phyloP scores from a whole-genome alignment of 345 rosid genomes.

The Dipteronia sinensis region DNA sequence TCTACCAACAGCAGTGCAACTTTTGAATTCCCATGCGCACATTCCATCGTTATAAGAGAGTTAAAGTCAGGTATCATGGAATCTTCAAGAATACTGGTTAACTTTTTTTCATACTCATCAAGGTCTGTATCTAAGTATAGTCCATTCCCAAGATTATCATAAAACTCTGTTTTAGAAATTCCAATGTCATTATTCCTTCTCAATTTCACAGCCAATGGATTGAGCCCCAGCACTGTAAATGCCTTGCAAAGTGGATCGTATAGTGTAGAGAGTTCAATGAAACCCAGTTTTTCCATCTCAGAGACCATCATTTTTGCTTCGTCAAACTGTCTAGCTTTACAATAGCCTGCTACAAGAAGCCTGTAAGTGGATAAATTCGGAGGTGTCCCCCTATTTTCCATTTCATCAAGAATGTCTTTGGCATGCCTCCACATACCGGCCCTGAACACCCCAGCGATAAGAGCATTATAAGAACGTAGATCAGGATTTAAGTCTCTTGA shows the following conservation, averaged over 20 bases:
- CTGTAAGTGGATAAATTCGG: slow-evolving; percentile 48
- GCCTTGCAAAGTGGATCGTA: slow-evolving; percentile 68
- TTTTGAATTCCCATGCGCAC: slow-evolving; percentile 40
- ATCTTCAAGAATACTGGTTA: slow-evolving; percentile 47
- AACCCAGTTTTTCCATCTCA: slow-evolving; percentile 55
- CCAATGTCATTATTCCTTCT: slow-evolving; percentile 65
- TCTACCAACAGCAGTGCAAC: slow-evolving; percentile 44
- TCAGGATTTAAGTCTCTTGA: slow-evolving; percentile 61
- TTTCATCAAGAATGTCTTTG: slow-evolving; percentile 51
- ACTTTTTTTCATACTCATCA: slow-evolving; percentile 55
- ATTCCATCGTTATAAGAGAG: slow-evolving; percentile 46
- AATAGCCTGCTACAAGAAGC: slow-evolving; percentile 69
- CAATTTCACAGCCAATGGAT: slow-evolving; percentile 60
- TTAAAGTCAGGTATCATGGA: slow-evolving; percentile 59
- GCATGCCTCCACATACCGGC: slow-evolving; percentile 61
- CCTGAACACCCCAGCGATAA: slow-evolving; percentile 57
- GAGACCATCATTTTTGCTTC: slow-evolving; percentile 49
- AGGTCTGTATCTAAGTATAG: slow-evolving; percentile 69
- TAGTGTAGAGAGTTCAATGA: slow-evolving; percentile 44
- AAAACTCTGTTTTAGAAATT: slow-evolving; percentile 65
- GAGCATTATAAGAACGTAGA: slow-evolving; percentile 52
- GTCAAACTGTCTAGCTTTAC: slow-evolving; percentile 71
- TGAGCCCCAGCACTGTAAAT: slow-evolving; percentile 55
- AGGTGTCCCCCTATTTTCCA: slow-evolving; percentile 46
- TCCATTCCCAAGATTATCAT: slow-evolving; percentile 79